Percentiles rank a stretch among this genome's conserved stretches.
Evolutionary conservation across 2,329 filamentous ascomycete species (phyloP).

Genomic region (Lasiodiplodia sp.): DNA sequence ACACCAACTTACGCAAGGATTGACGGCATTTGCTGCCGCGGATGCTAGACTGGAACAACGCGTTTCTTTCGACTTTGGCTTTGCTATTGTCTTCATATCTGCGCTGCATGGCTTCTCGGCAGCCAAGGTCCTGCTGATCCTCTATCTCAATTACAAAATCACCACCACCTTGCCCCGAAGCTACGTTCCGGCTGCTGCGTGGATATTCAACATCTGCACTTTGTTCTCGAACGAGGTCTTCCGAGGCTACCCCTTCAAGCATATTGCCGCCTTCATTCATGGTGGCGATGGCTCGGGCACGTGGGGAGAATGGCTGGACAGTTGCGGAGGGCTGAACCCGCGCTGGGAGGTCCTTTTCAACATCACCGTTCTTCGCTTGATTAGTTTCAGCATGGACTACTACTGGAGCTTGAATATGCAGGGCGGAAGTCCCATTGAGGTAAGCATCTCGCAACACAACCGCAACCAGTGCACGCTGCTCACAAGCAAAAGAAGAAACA

Average conservation of each 20-base stretch:
- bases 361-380: slow-evolving; percentile 86
- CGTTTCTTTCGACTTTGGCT: slow-evolving; percentile 80
- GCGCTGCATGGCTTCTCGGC: slow-evolving; percentile 86
- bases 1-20: slow-evolving; percentile 47
- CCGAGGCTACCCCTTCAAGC: slow-evolving; percentile 76
- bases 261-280: slow-evolving; percentile 55
- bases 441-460: slow-evolving; percentile 56
- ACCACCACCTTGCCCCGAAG: slow-evolving; percentile 74
- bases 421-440: slow-evolving; percentile 77
- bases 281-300: slow-evolving; percentile 49
- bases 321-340: slow-evolving; percentile 80
- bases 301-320: slow-evolving; percentile 78
- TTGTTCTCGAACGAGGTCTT: slow-evolving; percentile 91
- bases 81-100: slow-evolving; percentile 79
- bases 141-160: slow-evolving; percentile 82
- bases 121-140: slow-evolving; percentile 80
- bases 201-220: slow-evolving; percentile 85
- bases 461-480: slow-evolving; percentile 52
- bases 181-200: slow-evolving; percentile 78
- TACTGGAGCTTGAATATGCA: slow-evolving; percentile 83
- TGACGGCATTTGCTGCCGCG: slow-evolving; percentile 58
- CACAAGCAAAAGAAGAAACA: slow-evolving; percentile 93
- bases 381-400: slow-evolving; percentile 97
- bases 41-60: slow-evolving; percentile 68
- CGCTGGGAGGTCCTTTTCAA: slow-evolving; percentile 99